Conservation (phyloP, 441 rosid species). For the Kokia cookei region DNA sequence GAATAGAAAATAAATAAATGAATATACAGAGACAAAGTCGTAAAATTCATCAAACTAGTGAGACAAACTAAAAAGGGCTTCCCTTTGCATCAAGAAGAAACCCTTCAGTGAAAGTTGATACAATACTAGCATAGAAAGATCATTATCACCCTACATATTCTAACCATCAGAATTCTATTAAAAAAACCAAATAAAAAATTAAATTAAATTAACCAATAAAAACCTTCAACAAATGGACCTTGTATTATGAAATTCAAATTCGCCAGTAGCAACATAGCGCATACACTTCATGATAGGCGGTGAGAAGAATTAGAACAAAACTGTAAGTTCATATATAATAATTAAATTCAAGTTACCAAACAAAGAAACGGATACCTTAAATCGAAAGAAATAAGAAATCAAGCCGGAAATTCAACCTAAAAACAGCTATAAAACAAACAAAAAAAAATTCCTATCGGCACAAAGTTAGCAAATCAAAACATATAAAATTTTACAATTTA, state of each 20-base stretch:
- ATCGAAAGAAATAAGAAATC: background rate
- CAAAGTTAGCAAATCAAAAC: background rate
- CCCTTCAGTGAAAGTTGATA: background rate
- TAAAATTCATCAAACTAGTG: background rate
- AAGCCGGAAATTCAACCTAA: background rate
- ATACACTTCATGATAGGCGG: background rate
- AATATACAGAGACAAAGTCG: too few species aligned
- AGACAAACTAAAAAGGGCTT: background rate
- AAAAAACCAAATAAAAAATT: background rate
- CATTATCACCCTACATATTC: background rate
- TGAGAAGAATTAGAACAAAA: background rate
- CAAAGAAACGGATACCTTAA: background rate
- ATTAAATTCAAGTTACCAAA: background rate
- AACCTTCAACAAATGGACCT: too few species aligned
- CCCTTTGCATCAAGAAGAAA: conserved; percentile 1
- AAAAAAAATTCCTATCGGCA: background rate
- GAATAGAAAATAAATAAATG: too few species aligned
- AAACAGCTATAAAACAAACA: background rate
- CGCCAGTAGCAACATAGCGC: background rate
- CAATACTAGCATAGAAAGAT: background rate
- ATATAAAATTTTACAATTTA: background rate
- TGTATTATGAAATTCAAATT: background rate
- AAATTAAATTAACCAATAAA: background rate
- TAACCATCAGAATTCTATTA: background rate
- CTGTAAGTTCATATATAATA: background rate